Base-by-base conservation (phyloP, 2,329 filamentous ascomycete genomes). In the Claviceps sp. region DNA sequence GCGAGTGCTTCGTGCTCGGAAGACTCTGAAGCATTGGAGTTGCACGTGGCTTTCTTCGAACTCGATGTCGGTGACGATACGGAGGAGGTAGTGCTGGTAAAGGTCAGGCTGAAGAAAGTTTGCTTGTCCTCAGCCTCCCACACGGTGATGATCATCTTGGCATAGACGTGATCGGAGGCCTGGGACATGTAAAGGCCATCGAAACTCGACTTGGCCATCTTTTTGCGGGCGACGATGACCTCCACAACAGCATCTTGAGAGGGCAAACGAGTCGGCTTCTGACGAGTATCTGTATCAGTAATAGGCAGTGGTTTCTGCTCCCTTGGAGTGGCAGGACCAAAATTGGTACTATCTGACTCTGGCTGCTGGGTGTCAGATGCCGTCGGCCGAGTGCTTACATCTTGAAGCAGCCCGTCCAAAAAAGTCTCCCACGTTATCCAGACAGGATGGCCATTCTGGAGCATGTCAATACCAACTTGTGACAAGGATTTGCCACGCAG, bases 131-230 rank as follows among this genome's bases (percentile, higher is more conserved):
- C 78, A n/a, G 78, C 71, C 54, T 79, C 75, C 82, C 85, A 90
- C 6, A 86, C 77, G 0, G 82, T 85, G 22, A 89, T 79, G 46
- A 88, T 86, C 82, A 89, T 86, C 56, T 83, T 84, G 22, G 85
- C 82, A 55, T 79, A 78, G 0, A 79, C 66, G 58, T 71, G 71
- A 48, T 68, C 65, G 6, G 63, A 65, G 17, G 64, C 64, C 54
- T 67, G 68, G 9, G 63, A 60, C 52, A 65, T 66, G 39, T 62
- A 60, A 26, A 60, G 63, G 22, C 60, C 58, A 20, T 68, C 65
- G 23, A 68, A 62, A 1, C 57, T 66, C 6, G 72, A 62, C 50
- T 70, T 70, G 49, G 68, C 64, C 17, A 71, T 61, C 37, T 67
- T 65, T 48, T 73, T 70, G 11, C 75, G 73, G 14, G 78, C 75